Evolutionary conservation across 495 filamentous ascomycete species (phyloP).

Genomic region (Tuber microsphaerosporum): DNA sequence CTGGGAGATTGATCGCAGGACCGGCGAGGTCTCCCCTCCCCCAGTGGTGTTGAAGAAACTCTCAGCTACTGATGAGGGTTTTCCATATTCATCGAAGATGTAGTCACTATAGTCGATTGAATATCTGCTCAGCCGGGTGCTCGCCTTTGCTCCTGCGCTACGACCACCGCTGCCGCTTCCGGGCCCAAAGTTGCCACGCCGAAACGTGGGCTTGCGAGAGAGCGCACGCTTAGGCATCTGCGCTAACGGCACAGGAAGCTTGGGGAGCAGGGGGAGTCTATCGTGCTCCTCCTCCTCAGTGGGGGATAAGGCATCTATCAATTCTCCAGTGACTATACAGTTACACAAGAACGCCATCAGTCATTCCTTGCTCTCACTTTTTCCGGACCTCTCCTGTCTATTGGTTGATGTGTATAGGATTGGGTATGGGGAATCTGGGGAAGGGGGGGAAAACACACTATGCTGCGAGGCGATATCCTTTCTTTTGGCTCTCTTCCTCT

Average conservation of each 20-base stretch:
- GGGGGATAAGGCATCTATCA: constrained; percentile 44
- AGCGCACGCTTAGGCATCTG: constrained; percentile 13
- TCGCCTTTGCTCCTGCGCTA: background rate
- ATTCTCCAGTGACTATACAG: constrained; percentile 35
- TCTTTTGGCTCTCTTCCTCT: constrained; percentile 15
- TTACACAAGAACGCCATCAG: constrained; percentile 7
- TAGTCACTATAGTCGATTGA: constrained; percentile 25
- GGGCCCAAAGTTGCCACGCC: constrained; percentile 12
- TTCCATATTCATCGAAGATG: constrained; percentile 18
- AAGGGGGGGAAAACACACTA: background rate
- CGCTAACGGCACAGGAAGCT: constrained; percentile 8
- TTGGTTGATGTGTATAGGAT: background rate
- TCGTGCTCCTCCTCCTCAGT: constrained; percentile 8
- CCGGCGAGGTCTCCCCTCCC: constrained; percentile 6
- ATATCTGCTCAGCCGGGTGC: constrained; percentile 1
- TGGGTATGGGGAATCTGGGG: background rate
- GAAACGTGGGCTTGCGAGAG: constrained; percentile 9
- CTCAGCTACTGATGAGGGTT: constrained; percentile 9
- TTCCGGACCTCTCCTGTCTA: background rate
- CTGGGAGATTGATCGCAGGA: constrained; percentile 20
- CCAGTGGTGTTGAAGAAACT: constrained; percentile 5
- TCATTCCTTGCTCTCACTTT: background rate
- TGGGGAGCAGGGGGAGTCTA: constrained; percentile 10
- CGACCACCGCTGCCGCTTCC: background rate
- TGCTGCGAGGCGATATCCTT: background rate